These are phyloP conservation scores for Hyphodiscus sp. DNA, from an alignment of 2,329 filamentous ascomycete species.

Conservation along the genomic window DNA sequence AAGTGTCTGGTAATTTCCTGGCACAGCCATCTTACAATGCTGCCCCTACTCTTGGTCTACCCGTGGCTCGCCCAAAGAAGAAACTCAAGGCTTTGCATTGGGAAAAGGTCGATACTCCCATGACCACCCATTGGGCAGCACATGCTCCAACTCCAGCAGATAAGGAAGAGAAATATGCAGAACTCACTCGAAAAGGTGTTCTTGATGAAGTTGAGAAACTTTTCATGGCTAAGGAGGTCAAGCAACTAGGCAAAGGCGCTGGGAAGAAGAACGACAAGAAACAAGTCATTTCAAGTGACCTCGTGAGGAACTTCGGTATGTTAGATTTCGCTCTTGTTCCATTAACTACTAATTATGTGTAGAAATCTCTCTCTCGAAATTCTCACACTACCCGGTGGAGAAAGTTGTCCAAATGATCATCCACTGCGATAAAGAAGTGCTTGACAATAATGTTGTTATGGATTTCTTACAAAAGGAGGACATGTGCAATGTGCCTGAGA, in stretches of 20 bases:
- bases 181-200: conserved; percentile 89
- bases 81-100: conserved; percentile 99
- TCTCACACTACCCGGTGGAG: conserved; percentile 76
- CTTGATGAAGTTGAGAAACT: conserved; percentile 96
- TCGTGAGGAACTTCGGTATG: conserved; percentile 79
- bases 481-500: conserved; percentile 86
- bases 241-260: conserved; percentile 64
- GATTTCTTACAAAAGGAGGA: conserved; percentile 93
- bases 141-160: conserved; percentile 81
- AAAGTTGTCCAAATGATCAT: conserved; percentile 90
- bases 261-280: conserved; percentile 88
- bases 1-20: conserved; percentile 71
- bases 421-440: conserved; percentile 82
- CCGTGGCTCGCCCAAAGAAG: conserved; percentile 89
- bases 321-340: conserved; percentile 7
- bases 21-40: conserved; percentile 48
- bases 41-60: conserved; percentile 58
- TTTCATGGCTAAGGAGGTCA: conserved; percentile 96
- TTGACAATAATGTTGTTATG: conserved; percentile 90
- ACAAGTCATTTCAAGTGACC: conserved; percentile 85
- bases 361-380: conserved; percentile 88
- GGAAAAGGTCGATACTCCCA: conserved; percentile 93
- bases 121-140: conserved; percentile 87
- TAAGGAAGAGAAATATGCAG: conserved; percentile 92
- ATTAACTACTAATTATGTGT: conserved; percentile 12